Base-by-base conservation (phyloP, 2,329 filamentous ascomycete species). In the Dothistroma pini region DNA sequence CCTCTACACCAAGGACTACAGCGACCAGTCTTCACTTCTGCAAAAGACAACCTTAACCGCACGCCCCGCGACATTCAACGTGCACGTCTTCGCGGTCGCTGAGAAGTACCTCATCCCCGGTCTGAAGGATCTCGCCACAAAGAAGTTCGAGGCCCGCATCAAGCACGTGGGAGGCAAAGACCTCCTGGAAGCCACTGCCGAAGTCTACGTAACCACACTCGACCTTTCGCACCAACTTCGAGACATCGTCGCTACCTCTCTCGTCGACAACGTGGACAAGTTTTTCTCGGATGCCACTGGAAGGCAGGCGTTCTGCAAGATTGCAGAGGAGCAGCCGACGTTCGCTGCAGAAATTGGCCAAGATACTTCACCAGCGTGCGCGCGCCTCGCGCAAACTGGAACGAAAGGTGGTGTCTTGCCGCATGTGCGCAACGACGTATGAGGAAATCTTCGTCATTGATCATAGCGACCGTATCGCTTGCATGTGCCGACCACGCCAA, bases 91-190 rank as follows among this genome's bases (percentile, higher is more conserved):
- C 34, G 35, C 51, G 3, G 7, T 54, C 16, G 51, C 3, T 21
- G 51, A 54, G 29, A 54, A 54, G 51, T 35, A 35, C 50, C 31
- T 54, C 29, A 59, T 60, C 51, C 41, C 41, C 25, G 41, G 16
- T 3, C 55, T 51, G 10, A 14, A 1, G 12, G 12, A 9, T 32
- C 55, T 57, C 8, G 55, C 55, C 22, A 6, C 16, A 4, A n/a
- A 21, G 14, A 57, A 51, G 31, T 57, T 51, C 44, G 10, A 12
- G 16, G 8, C 7, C 7, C 38, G 41, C 34, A 22, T 32, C 14
- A 19, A 48, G 22, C 38, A 53, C 3, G 34, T 19, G 14, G 41
- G 48, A 10, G 16, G n/a, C 21, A n/a, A 14, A 44, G 47, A 49
- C 14, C 38, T 58, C 29, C 47, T 22, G 5, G 48, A 53, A 21